These are phyloP conservation scores for Phytophthora sojae DNA, from an alignment of 352 stramenopile genomes.

Conservation along the genomic window DNA sequence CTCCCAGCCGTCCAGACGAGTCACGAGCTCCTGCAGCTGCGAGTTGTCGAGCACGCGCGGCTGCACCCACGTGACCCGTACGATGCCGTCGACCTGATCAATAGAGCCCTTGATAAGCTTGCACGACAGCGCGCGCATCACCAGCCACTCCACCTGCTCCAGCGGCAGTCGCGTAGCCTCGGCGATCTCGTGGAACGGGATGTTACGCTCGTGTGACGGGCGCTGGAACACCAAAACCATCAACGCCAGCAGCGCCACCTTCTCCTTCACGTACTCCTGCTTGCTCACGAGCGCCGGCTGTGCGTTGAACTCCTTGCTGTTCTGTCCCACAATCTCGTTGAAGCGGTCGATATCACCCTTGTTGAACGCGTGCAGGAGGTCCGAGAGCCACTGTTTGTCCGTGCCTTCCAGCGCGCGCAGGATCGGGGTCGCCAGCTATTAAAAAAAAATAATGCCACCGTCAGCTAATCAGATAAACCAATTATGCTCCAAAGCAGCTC, in stretches of 20 bases:
- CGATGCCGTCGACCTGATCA: constrained; percentile 93
- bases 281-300: constrained; percentile 95
- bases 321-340: constrained; percentile 83
- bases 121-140: constrained; percentile 97
- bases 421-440: constrained; percentile 93
- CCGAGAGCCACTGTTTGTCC: constrained; percentile 94
- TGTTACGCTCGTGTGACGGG: constrained; percentile 93
- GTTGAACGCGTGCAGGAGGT: constrained; percentile 95
- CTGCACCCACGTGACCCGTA: constrained; percentile 97
- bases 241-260: constrained; percentile 97
- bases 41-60: constrained; percentile 84
- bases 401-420: constrained; percentile 91
- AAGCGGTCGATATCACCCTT: constrained; percentile 96
- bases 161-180: constrained; percentile 80
- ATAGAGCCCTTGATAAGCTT: constrained; percentile 96
- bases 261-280: constrained; percentile 97
- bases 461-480: not conserved
- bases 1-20: constrained; percentile 75
- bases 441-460: constrained; percentile 14
- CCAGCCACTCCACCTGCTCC: constrained; percentile 97
- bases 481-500: not conserved
- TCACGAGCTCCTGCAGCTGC: constrained; percentile 80
- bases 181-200: constrained; percentile 95
- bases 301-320: constrained; percentile 85
- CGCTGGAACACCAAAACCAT: constrained; percentile 98